These are phyloP conservation scores for Cercospora sp. DNA, from an alignment of 2,329 filamentous ascomycete species.

Conservation along the genomic window DNA sequence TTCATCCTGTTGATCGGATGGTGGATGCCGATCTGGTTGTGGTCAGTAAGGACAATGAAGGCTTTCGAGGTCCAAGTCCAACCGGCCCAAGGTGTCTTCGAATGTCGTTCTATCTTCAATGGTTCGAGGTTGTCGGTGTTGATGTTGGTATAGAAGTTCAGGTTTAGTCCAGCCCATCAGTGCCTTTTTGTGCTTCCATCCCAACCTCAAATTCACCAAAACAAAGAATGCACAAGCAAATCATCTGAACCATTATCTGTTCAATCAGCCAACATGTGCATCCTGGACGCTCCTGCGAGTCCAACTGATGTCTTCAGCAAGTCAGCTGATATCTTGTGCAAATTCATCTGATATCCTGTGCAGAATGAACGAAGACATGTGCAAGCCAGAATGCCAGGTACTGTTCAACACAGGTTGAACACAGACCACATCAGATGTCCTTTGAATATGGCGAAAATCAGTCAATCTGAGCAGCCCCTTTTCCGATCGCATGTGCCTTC, in stretches of 20 bases:
- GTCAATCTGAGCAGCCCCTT: not conserved
- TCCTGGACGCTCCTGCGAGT: not conserved
- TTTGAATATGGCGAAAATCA: not conserved
- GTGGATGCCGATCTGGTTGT: not conserved
- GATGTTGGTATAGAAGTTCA: not conserved
- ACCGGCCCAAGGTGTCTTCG: not conserved
- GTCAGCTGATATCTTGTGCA: not conserved
- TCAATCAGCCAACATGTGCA: not conserved
- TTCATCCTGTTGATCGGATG: not conserved
- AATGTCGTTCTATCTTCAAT: not conserved
- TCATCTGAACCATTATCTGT: not conserved
- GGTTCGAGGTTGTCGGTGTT: not conserved
- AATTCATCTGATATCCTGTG: not conserved
- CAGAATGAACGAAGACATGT: not conserved
- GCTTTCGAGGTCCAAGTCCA: not conserved
- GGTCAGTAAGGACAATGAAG: not conserved
- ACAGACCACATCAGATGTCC: not conserved
- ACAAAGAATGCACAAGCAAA: not conserved
- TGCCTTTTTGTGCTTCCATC: not conserved
- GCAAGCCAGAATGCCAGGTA: not conserved
- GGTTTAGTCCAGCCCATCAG: not conserved
- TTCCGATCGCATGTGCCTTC: not conserved
- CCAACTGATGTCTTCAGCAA: not conserved
- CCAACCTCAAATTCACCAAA: not conserved
- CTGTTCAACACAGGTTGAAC: not conserved